Evolutionary conservation across 2,329 filamentous ascomycete genomes (phyloP).

Genomic region (Ophiosphaerella narmari): DNA sequence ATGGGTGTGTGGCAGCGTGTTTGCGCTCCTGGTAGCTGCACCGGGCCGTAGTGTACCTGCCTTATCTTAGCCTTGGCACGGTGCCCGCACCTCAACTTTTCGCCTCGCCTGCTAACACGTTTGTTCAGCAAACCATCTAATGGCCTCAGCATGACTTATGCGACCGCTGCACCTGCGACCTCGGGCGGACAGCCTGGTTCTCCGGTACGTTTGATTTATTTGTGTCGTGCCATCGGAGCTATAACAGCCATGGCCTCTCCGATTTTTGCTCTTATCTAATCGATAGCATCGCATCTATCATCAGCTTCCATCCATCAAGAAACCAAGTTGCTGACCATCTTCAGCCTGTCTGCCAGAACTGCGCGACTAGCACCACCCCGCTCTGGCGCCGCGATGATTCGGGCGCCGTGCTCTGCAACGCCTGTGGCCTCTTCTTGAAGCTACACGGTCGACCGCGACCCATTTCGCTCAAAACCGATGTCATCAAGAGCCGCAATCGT

Average conservation of each 20-base stretch:
- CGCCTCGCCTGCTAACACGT: conserved; percentile 27
- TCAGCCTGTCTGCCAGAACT: conserved; percentile 97
- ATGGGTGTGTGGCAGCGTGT: conserved; percentile 1
- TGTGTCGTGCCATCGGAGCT: conserved; percentile 37
- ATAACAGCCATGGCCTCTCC: conserved; percentile 34
- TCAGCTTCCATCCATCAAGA: conserved; percentile 3
- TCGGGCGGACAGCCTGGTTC: conserved; percentile 66
- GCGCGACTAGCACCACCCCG: conserved; percentile 91
- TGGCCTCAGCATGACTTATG: conserved; percentile 63
- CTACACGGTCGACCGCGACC: conserved; percentile 90
- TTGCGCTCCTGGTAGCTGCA: conserved; percentile 15
- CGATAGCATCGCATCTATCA: conserved; percentile 32
- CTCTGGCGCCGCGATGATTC: conserved; percentile 97
- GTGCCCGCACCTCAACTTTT: conserved; percentile 39
- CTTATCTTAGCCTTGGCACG: conserved; percentile 40
- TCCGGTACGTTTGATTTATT: conserved; percentile 54
- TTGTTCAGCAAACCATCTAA: conserved; percentile 45
- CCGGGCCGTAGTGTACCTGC: conserved; percentile 22
- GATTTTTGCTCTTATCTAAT: conserved; percentile 48
- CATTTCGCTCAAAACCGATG: conserved; percentile 97
- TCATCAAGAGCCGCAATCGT: conserved; percentile 98
- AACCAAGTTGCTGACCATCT: conserved; percentile 20
- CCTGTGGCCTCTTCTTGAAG: conserved; percentile 96
- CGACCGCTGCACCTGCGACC: conserved; percentile 68
- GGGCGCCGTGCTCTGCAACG: conserved; percentile 96